Evolutionary conservation across 2,329 filamentous ascomycete genomes (phyloP), one percentile per base, ranked within the genome.

Genomic region (Aschersonia sp.): DNA sequence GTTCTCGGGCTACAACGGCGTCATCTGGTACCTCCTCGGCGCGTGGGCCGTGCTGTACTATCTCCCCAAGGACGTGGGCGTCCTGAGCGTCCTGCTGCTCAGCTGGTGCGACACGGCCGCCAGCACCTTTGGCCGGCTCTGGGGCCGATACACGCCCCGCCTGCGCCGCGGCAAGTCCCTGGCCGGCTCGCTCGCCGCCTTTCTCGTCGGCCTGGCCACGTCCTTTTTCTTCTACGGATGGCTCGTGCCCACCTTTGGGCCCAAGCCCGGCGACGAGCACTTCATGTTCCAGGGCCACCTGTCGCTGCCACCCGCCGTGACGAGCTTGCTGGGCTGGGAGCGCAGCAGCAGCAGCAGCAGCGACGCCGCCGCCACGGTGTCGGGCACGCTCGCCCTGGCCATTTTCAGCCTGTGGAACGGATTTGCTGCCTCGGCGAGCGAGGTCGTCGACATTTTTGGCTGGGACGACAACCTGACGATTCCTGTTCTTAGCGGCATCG

Each of bases 401-500:
- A 70, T 87, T 50, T 80, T 97, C 78, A 87, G 87, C 60, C 54
- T 95, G 40, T 87, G 85, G 68, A 89, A 89, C 6, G 92, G 92
- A n/a, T 66, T 97, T 42, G 79, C 90, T 47, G 92, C 88, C 42
- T 87, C 88, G 49, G 81, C 81, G 43, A 96, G 88, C 59, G 92
- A 98, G 66, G 84, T 90, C 12, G 74, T 95, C 43, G 88, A 98
- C 66, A 60, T 97, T 0, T 96, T 88, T 62, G 87, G 88, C 44
- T 89, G 87, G 85, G 92, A 98, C 60, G 92, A 98, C 67, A 98
- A 98, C 65, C 71, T 98, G 57, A 97, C 90, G 45, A 98, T 98
- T 63, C 92, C 92, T 2, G 80, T 94, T 30, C 72, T 98, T 45
- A 95, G 87, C 60, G 88, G 89, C 30, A 67, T 87, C 43, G 89